phyloP scores from a whole-genome alignment of 164 flowering plant species.

The Annona cherimola region DNA sequence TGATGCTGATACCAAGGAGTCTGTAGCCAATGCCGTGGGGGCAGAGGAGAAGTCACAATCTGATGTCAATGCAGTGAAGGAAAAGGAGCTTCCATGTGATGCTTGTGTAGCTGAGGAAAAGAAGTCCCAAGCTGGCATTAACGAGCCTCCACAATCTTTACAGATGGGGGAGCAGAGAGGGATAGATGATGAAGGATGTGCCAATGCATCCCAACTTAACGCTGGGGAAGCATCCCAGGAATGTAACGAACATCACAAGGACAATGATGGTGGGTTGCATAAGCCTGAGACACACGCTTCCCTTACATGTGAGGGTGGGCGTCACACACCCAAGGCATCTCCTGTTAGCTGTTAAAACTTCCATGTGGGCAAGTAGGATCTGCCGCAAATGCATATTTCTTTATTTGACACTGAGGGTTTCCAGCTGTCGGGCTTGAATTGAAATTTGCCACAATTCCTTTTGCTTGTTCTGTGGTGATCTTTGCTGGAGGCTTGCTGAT shows the following conservation, averaged over 20 bases:
- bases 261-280: slow-evolving; percentile 9
- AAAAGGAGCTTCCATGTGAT: no score
- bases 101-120: background rate
- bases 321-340: slow-evolving; percentile 21
- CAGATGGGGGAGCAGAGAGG: slow-evolving; percentile 6
- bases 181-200: slow-evolving; percentile 4
- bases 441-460: background rate
- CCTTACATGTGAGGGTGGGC: slow-evolving; percentile 11
- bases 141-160: background rate
- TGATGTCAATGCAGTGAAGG: no score
- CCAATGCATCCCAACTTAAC: slow-evolving; percentile 9
- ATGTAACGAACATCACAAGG: slow-evolving; percentile 4
- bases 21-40: no score
- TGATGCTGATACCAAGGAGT: no score
- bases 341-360: slow-evolving; percentile 18
- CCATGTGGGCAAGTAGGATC: background rate
- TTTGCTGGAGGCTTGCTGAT: background rate
- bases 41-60: no score
- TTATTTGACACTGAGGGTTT: background rate
- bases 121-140: background rate
- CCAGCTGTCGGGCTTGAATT: background rate
- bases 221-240: slow-evolving; percentile 10
- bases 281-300: slow-evolving; percentile 2
- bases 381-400: background rate
- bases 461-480: background rate